Evolutionary conservation across 2,329 filamentous ascomycete genomes (phyloP), one percentile per base, ranked within the genome.

Genomic region (Colletotrichum camelliae): DNA sequence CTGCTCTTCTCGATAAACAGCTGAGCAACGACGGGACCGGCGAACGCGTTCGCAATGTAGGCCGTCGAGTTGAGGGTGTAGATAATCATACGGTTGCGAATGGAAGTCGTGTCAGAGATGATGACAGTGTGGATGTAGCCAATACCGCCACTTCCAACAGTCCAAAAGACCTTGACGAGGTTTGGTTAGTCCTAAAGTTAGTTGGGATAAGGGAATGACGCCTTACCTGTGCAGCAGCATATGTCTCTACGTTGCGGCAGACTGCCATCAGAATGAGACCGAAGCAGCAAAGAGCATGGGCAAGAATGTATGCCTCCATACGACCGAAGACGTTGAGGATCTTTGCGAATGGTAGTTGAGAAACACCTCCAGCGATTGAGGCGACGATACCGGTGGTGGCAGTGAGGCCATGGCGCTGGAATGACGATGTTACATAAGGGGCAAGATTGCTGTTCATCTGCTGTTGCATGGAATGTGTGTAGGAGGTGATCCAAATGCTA

Each of bases 101-200:
- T 76, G 33, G 77, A 79, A 33, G 78, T 82, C 29, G 78, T 83
- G 55, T 84, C 83, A 57, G 83, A 81, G 9, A 82, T 78, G 67
- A 84, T 80, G 58, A 84, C 80, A 15, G 80, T 77, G 67, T 81
- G 77, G 39, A 79, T 79, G 70, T 82, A 83, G 16, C 77, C 78
- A 37, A 84, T 75, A 10, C 81, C 81, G 24, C 79, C 79, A 39
- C 74, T 78, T 21, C 91, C 91, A 52, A 90, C 86, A 69, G 87
- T 88, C 80, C 92, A 92, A 75, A 93, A 90, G 10, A 93, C 90
- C 69, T 72, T 61, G 27, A n/a, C n/a, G n/a, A n/a, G n/a, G n/a
- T n/a, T n/a, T n/a, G n/a, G n/a, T n/a, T n/a, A n/a, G n/a, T n/a
- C n/a, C n/a, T n/a, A n/a, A n/a, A n/a, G n/a, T n/a, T n/a, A n/a